Evolutionary conservation across 108 stramenopile genomes (phyloP).

Genomic region (Ochromonas danica): DNA sequence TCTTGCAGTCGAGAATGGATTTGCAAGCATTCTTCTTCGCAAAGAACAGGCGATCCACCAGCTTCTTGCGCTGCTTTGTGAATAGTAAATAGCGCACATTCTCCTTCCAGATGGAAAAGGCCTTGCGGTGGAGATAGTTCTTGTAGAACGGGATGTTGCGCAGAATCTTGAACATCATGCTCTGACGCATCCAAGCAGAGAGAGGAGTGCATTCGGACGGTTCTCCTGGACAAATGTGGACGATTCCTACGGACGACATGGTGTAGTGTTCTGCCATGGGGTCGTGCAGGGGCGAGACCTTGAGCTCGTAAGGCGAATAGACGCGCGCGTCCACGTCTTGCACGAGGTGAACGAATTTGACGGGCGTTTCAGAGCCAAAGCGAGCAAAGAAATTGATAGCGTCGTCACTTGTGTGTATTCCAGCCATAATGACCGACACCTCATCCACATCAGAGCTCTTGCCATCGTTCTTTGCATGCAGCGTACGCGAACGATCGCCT

Average conservation of each 20-base stretch:
- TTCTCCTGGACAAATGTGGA: conserved; percentile 55
- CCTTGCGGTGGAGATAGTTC: conserved; percentile 46
- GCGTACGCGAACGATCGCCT: background rate
- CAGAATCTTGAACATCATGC: conserved; percentile 62
- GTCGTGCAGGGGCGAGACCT: conserved; percentile 44
- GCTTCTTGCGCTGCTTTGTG: conserved; percentile 47
- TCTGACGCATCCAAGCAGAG: conserved; percentile 60
- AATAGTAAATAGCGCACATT: conserved; percentile 57
- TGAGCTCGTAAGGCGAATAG: conserved; percentile 58
- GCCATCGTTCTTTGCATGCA: background rate
- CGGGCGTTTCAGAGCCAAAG: conserved; percentile 52
- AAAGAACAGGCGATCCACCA: conserved; percentile 51
- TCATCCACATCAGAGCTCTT: background rate
- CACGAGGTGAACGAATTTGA: conserved; percentile 63
- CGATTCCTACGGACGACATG: conserved; percentile 60
- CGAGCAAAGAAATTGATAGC: conserved; percentile 63
- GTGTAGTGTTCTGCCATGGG: conserved; percentile 55
- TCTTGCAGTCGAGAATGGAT: conserved; percentile 47
- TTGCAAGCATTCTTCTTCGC: conserved; percentile 53
- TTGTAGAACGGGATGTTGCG: conserved; percentile 58
- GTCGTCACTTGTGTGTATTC: conserved; percentile 54
- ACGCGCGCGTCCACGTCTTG: conserved; percentile 32
- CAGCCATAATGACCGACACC: background rate
- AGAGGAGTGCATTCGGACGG: conserved; percentile 61
- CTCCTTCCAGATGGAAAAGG: conserved; percentile 54